Evolutionary conservation across 1,139 yeast genomes (phyloP), one percentile per base, ranked within the genome.

Genomic region (Kazachstania sp.): DNA sequence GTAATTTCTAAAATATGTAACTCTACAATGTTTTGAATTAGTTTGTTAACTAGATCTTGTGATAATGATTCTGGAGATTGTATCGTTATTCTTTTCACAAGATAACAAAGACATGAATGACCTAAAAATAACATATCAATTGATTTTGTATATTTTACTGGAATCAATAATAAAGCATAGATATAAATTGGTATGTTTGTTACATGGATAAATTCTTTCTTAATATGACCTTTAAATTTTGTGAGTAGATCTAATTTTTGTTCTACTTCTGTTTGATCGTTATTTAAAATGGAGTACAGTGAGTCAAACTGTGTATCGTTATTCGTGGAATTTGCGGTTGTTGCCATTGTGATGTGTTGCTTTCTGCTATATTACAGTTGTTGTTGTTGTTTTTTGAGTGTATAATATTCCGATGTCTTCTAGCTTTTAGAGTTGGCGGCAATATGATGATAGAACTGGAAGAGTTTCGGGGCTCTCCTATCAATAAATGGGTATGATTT

Each of bases 71-170:
- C 71, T 1, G 79, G 72, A 54, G 84, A 82, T 66, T 86, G 96
- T 64, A 82, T 78, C 45, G 85, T 79, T 2, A 86, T 79, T 18
- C 96, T 71, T 56, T 85, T 86, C 29, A 86, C 77, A 43, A 87
- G 67, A 60, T 87, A 92, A 50, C 90, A 83, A 11, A 85, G 65
- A 11, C 87, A 75, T 13, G 86, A 79, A 60, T 86, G 85, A 1
- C 84, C 75, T 37, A 71, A 58, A 0, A 72, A 59, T 51, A 71
- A 70, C 23, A 80, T 69, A 42, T 73, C 75, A 3, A 65, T 59
- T 1, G 72, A 70, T 39, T 71, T 69, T 1, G 79, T 81, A 9
- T 38, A 53, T 12, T 69, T 55, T 13, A 74, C 65, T 39, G 84
- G 44, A 6, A 51, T 46, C 19, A 43, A 48, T 42, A 59, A 47